These are phyloP conservation scores for Yamadazyma oceani DNA, from an alignment of 1,139 yeast genomes.

Conservation along the genomic window DNA sequence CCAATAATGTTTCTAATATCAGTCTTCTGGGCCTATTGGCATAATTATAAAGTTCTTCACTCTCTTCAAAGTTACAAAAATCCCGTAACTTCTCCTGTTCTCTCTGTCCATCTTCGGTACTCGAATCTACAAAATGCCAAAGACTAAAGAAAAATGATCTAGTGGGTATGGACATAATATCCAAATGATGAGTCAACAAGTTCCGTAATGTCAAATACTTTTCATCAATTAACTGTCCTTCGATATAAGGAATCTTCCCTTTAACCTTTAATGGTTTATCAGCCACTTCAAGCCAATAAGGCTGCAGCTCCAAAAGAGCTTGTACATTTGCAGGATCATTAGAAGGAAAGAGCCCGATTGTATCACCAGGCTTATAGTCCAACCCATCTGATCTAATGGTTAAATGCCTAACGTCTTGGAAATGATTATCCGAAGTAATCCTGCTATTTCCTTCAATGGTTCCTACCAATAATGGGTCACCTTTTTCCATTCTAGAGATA, in stretches of 20 bases:
- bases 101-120: conserved; percentile 45
- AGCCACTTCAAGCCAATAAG: conserved; percentile 66
- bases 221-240: conserved; percentile 61
- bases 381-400: conserved; percentile 36
- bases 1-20: conserved; percentile 76
- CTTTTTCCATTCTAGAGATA: conserved; percentile 19
- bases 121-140: conserved; percentile 71
- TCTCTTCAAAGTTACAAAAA: conserved; percentile 68
- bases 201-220: conserved; percentile 60
- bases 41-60: conserved; percentile 82
- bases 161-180: conserved; percentile 79
- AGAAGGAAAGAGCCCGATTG: conserved; percentile 71
- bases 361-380: conserved; percentile 73
- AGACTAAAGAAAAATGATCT: conserved; percentile 70
- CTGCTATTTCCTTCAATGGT: conserved; percentile 50
- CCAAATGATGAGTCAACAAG: conserved; percentile 77
- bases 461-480: conserved; percentile 29
- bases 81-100: conserved; percentile 77
- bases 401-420: conserved; percentile 84
- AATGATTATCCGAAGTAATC: conserved; percentile 69
- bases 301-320: conserved; percentile 63
- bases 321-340: conserved; percentile 69
- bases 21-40: conserved; percentile 91
- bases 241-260: conserved; percentile 32
- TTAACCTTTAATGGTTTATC: conserved; percentile 49